Percentiles rank a stretch among this genome's conserved stretches.
These are phyloP conservation scores for Colletotrichum sp. DNA, from an alignment of 2,329 filamentous ascomycete genomes.

Conservation along the genomic window DNA sequence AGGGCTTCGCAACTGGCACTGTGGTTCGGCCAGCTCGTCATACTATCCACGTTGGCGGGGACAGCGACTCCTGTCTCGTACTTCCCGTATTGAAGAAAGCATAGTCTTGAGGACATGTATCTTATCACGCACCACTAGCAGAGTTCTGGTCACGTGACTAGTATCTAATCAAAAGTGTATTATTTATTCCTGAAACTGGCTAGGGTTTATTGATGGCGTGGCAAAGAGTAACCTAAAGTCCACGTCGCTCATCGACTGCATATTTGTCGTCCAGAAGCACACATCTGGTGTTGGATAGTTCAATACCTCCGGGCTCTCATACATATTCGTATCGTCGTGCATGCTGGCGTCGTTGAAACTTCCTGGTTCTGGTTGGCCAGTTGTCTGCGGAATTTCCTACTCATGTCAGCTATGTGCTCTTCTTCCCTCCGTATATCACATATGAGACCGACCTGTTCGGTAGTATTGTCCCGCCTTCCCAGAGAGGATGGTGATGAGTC, in stretches of 20 bases:
- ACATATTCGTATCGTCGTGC: neutral
- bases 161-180: accelerated
- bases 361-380: accelerated
- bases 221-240: neutral
- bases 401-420: accelerated
- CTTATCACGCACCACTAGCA: accelerated
- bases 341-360: neutral
- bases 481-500: too few relatives aligned
- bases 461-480: neutral
- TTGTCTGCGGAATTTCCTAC: neutral
- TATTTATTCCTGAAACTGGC: neutral
- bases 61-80: neutral
- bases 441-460: neutral
- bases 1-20: slow-evolving; percentile 20
- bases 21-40: slow-evolving; percentile 16
- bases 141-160: neutral
- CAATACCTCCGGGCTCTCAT: neutral
- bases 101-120: neutral
- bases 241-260: neutral
- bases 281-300: neutral
- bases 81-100: neutral
- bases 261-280: neutral
- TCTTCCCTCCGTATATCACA: neutral
- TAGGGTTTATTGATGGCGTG: neutral
- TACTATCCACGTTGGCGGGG: slow-evolving; percentile 1